A percentile compares a stretch with the other conserved stretches of the same genome.
Evolutionary conservation across 2,329 filamentous ascomycete species (phyloP).

Genomic region (Boeremia lycopersici): DNA sequence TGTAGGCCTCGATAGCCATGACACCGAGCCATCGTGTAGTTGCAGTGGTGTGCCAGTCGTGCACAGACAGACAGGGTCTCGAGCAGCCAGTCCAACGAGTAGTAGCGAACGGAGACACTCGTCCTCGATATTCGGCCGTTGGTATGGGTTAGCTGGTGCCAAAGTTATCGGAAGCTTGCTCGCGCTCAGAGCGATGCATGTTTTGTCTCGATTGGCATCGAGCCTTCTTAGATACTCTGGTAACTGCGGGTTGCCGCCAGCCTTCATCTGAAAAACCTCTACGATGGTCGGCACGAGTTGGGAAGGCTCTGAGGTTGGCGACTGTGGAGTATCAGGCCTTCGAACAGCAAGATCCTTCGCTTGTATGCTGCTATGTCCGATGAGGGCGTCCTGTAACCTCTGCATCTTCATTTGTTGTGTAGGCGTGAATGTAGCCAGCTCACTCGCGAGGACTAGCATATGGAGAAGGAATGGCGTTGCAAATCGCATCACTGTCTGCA

Average conservation of each 20-base stretch:
- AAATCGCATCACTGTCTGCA: slow-evolving; percentile 44
- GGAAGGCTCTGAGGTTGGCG: slow-evolving; percentile 3
- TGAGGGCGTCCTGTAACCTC: slow-evolving; percentile 32
- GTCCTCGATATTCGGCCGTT: slow-evolving; percentile 43
- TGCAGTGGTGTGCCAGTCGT: slow-evolving; percentile 41
- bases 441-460: slow-evolving; percentile 45
- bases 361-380: slow-evolving; percentile 2
- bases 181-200: slow-evolving; percentile 50
- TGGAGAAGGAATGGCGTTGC: slow-evolving; percentile 51
- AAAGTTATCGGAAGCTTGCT: slow-evolving; percentile 49
- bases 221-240: slow-evolving; percentile 48
- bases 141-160: slow-evolving; percentile 34
- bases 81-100: slow-evolving; percentile 48
- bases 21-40: slow-evolving; percentile 41
- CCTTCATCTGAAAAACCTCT: slow-evolving; percentile 50
- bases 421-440: slow-evolving; percentile 23
- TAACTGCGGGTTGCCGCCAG: slow-evolving; percentile 51
- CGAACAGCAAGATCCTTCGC: slow-evolving; percentile 14
- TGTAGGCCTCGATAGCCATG: slow-evolving; percentile 42
- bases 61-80: slow-evolving; percentile 51
- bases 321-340: slow-evolving; percentile 26
- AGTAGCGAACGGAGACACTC: slow-evolving; percentile 52
- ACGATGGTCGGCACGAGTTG: slow-evolving; percentile 33
- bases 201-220: slow-evolving; percentile 53
- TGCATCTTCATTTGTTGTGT: slow-evolving; percentile 24